Conservation (phyloP, 371 early-diverging fungal species). For the Paraphysoderma sedebokerense region DNA sequence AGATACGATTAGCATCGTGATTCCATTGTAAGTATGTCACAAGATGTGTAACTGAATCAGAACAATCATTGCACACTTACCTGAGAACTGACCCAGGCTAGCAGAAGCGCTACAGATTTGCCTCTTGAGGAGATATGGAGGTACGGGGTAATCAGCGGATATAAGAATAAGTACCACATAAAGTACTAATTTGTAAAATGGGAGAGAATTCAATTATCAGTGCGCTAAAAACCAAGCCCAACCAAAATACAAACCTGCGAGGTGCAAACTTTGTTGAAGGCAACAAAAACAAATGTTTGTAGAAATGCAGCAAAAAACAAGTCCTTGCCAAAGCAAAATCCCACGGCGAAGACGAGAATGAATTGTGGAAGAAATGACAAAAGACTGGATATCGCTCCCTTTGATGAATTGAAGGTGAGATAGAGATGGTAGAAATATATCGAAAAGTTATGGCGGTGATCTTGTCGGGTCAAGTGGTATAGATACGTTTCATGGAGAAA, state of each 20-base stretch:
- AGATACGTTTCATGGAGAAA: conserved; percentile 82
- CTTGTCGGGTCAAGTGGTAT: conserved; percentile 86
- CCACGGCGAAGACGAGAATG: conserved; percentile 31
- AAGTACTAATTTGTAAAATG: conserved; percentile 51
- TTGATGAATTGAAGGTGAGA: conserved; percentile 23
- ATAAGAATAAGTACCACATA: conserved; percentile 91
- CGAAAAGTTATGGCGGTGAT: conserved; percentile 97
- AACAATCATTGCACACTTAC: not conserved
- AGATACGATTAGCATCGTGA: not conserved
- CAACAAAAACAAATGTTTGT: conserved; percentile 90
- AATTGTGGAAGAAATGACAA: conserved; percentile 64
- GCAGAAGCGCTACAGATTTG: conserved; percentile 37
- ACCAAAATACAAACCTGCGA: conserved; percentile 50
- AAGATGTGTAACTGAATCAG: not conserved
- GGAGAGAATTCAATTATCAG: not conserved
- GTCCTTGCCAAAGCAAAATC: conserved; percentile 55
- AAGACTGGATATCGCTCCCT: conserved; percentile 19
- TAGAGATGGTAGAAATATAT: conserved; percentile 90
- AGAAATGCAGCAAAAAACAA: conserved; percentile 70
- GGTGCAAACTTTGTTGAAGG: conserved; percentile 91
- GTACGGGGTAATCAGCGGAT: conserved; percentile 68
- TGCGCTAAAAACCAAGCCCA: conserved; percentile 1
- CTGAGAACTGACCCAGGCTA: conserved; percentile 38
- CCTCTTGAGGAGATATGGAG: conserved; percentile 28
- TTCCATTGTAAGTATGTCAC: not conserved